phyloP scores from a whole-genome alignment of 805 yeast species.

The Grigorovia humatica region DNA sequence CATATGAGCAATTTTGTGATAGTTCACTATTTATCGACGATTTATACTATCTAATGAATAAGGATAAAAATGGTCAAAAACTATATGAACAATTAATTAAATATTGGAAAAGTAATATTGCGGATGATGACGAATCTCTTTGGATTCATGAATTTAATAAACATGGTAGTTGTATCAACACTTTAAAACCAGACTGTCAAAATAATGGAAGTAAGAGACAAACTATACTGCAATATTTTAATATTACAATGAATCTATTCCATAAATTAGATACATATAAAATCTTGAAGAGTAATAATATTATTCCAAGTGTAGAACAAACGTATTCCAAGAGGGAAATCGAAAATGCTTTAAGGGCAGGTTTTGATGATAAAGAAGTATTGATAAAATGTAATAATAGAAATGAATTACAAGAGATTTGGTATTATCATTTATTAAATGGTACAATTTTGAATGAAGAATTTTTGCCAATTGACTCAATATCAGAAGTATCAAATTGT shows the following conservation, averaged over 20 bases:
- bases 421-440: conserved; percentile 69
- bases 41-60: conserved; percentile 39
- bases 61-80: conserved; percentile 6
- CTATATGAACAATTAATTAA: conserved; percentile 46
- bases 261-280: conserved; percentile 54
- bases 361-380: conserved; percentile 44
- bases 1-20: conserved; percentile 73
- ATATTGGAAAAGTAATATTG: conserved; percentile 65
- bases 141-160: conserved; percentile 93
- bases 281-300: conserved; percentile 58
- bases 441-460: conserved; percentile 65
- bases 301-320: conserved; percentile 48
- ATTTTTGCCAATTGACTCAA: conserved; percentile 52
- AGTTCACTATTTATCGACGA: conserved; percentile 42
- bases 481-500: conserved; percentile 46
- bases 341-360: conserved; percentile 38
- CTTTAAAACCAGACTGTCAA: conserved; percentile 68
- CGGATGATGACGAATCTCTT: conserved; percentile 54
- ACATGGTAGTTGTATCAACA: conserved; percentile 86
- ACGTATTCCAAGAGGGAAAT: conserved; percentile 52
- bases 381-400: conserved; percentile 49
- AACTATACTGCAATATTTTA: conserved; percentile 59
- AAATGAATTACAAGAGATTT: conserved; percentile 38
- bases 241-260: conserved; percentile 48
- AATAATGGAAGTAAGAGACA: conserved; percentile 23